Conservation (phyloP, 495 filamentous ascomycete genomes). For the Tuber indicum region DNA sequence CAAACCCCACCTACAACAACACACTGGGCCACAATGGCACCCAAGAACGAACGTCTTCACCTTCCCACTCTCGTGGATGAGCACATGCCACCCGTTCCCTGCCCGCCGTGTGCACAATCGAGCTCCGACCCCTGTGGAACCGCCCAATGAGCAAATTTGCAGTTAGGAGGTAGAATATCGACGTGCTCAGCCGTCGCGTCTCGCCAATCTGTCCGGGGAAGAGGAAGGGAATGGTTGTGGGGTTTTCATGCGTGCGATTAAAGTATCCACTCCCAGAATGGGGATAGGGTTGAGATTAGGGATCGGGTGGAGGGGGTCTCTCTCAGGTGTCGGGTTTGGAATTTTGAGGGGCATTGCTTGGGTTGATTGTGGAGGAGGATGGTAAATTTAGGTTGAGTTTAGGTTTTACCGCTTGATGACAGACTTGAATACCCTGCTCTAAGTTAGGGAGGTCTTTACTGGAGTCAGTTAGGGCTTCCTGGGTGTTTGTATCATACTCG, state of each 20-base stretch:
- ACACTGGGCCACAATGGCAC: conserved; percentile 55
- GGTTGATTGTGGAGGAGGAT: not conserved
- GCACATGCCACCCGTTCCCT: conserved; percentile 55
- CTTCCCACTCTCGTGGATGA: conserved; percentile 53
- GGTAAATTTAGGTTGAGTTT: not conserved
- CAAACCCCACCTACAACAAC: conserved; percentile 61
- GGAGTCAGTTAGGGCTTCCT: not conserved
- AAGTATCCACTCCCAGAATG: conserved; percentile 65
- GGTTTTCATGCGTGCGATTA: conserved; percentile 55
- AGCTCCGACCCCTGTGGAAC: conserved; percentile 56
- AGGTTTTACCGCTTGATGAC: not conserved
- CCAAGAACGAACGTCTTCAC: conserved; percentile 61
- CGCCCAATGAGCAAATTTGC: conserved; percentile 50
- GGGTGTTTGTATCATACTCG: not conserved
- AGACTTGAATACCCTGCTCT: not conserved
- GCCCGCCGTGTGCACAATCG: conserved; percentile 59
- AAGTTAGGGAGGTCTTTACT: not conserved
- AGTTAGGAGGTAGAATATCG: conserved; percentile 60
- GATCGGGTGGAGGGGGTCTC: conserved; percentile 12
- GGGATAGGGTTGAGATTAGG: conserved; percentile 46
- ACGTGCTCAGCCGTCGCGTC: conserved; percentile 48
- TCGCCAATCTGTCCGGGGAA: conserved; percentile 41
- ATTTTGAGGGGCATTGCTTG: not conserved
- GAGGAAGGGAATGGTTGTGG: conserved; percentile 47
- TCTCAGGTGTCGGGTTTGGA: too few species aligned